Conservation (phyloP, 2,329 filamentous ascomycete genomes). For the Raffaelea albimanens region DNA sequence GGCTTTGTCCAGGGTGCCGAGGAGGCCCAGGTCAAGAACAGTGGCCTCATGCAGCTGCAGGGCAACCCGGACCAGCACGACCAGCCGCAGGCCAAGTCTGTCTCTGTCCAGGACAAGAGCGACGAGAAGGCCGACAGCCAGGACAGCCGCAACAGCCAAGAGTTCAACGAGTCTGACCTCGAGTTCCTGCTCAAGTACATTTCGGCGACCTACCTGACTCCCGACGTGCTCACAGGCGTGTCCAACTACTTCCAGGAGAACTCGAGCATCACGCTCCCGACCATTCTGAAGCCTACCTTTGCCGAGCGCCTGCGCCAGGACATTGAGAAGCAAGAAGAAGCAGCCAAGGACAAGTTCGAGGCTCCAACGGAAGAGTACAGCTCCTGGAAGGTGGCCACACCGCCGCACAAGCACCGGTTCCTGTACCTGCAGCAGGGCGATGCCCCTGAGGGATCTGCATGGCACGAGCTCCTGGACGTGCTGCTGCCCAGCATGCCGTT, state of each 20-base stretch:
- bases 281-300: slow-evolving; percentile 73
- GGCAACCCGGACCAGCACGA: slow-evolving; percentile 88
- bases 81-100: slow-evolving; percentile 56
- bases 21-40: slow-evolving; percentile 78
- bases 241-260: slow-evolving; percentile 71
- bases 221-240: slow-evolving; percentile 79
- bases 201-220: slow-evolving; percentile 80
- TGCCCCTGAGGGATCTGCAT: slow-evolving; percentile 39
- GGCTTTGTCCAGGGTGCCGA: slow-evolving; percentile 84
- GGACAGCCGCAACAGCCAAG: slow-evolving; percentile 25
- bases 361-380: slow-evolving; percentile 44
- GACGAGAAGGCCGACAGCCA: slow-evolving; percentile 39
- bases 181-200: slow-evolving; percentile 89
- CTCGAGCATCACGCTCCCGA: slow-evolving; percentile 72
- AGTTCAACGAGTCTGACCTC: slow-evolving; percentile 67
- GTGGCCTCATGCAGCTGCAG: slow-evolving; percentile 85
- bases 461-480: slow-evolving; percentile 70
- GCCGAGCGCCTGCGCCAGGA: slow-evolving; percentile 60
- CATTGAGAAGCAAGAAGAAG: slow-evolving; percentile 55
- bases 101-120: slow-evolving; percentile 26
- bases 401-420: slow-evolving; percentile 92
- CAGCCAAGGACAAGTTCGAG: slow-evolving; percentile 23
- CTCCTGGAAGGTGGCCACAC: slow-evolving; percentile 67
- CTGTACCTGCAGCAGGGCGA: slow-evolving; percentile 61
- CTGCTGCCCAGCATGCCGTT: slow-evolving; percentile 81